Conservation (phyloP, 257 asterid genomes). For the Cinchona pubescens region DNA sequence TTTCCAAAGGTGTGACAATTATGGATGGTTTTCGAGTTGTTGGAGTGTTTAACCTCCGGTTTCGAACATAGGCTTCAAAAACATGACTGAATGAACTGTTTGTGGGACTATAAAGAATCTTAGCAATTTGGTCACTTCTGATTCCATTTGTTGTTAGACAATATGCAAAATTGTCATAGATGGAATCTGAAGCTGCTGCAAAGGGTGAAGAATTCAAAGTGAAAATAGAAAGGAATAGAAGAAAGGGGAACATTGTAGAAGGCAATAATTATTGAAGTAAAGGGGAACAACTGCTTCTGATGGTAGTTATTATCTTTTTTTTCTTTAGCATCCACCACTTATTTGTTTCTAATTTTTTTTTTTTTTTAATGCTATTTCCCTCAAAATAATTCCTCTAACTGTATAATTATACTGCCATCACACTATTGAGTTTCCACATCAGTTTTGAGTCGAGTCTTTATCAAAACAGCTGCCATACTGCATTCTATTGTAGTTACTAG, state of each 20-base stretch:
- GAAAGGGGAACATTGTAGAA: constrained; percentile 2
- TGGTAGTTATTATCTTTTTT: too few relatives aligned
- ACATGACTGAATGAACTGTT: constrained; percentile 22
- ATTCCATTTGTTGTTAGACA: constrained; percentile 26
- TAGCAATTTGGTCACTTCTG: constrained; percentile 12
- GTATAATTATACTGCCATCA: too few relatives aligned
- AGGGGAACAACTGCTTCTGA: too few relatives aligned
- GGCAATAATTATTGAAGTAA: too few relatives aligned
- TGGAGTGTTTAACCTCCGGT: constrained; percentile 28
- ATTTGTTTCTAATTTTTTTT: too few relatives aligned
- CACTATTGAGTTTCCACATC: too few relatives aligned
- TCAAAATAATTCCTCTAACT: too few relatives aligned
- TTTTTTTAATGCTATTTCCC: too few relatives aligned
- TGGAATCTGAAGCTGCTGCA: constrained; percentile 14
- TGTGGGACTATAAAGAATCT: constrained; percentile 23
- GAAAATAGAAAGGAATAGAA: constrained; percentile 10
- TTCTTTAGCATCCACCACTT: too few relatives aligned
- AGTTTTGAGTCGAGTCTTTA: too few relatives aligned
- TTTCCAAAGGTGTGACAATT: constrained; percentile 32
- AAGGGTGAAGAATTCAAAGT: background rate
- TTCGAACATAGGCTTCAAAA: constrained; percentile 29
- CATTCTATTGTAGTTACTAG: too few relatives aligned
- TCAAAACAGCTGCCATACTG: too few relatives aligned
- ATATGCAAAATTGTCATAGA: constrained; percentile 20
- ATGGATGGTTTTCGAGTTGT: constrained; percentile 32